Evolutionary conservation across 495 filamentous ascomycete genomes (phyloP).

Genomic region (Clohesyomyces aquaticus): DNA sequence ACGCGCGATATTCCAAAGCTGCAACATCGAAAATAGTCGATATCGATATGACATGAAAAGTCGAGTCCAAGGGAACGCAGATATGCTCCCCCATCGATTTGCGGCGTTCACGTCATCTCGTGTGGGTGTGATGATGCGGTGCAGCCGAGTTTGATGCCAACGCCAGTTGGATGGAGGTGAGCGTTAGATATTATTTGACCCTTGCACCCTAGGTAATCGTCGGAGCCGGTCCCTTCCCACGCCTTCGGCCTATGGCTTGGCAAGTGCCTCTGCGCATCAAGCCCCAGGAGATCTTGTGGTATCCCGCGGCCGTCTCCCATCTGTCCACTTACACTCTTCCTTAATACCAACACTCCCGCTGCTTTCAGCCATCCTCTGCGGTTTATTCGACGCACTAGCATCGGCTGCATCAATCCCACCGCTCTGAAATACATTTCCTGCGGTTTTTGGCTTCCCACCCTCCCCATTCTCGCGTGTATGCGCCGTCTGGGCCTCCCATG

Average conservation of each 20-base stretch:
- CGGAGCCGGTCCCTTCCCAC: conserved; percentile 4
- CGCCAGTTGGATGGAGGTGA: conserved; percentile 17
- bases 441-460: conserved; percentile 20
- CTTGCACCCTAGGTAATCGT: conserved; percentile 5
- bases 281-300: conserved; percentile 24
- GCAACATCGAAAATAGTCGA: neutral
- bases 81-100: neutral
- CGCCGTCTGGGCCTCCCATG: conserved; percentile 36
- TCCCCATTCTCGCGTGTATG: conserved; percentile 29
- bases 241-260: neutral
- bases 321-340: conserved; percentile 25
- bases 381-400: conserved; percentile 5
- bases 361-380: conserved; percentile 10
- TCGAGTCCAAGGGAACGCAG: neutral
- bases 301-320: conserved; percentile 23
- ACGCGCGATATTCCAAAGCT: neutral
- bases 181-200: conserved; percentile 15
- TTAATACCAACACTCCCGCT: conserved; percentile 10
- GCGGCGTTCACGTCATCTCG: neutral
- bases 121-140: conserved; percentile 3
- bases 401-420: conserved; percentile 32
- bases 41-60: neutral
- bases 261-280: conserved; percentile 6
- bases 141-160: conserved; percentile 15
- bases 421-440: neutral